Evolutionary conservation across 139 green algal genomes (phyloP), one percentile per base, ranked within the genome.

Genomic region (Dunaliella primolecta): DNA sequence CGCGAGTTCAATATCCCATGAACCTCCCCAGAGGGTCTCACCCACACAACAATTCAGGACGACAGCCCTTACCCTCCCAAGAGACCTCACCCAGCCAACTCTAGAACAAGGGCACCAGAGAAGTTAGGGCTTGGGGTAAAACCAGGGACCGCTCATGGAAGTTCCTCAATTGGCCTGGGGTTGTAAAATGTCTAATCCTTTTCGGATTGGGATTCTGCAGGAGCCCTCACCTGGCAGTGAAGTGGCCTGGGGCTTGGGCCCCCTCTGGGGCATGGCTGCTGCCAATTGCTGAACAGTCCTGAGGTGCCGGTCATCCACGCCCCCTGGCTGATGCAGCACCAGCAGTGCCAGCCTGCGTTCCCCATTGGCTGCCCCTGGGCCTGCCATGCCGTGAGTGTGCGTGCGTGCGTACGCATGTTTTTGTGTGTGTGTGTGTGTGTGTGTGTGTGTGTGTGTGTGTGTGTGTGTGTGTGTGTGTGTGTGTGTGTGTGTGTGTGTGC

Each of bases 291-390:
- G 37, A 15, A 72, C 23, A 38, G n/a, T n/a, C 78, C 29, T 38
- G 36, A 24, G 27, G 38, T 75, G 78, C n/a, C 83, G 72, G 7
- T 82, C 76, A 57, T 93, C 90, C 83, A 86, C 76, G 0, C 83
- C 76, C 7, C 86, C 85, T 0, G 78, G 81, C 27, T 78, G 37
- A 64, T 94, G 91, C 81, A 92, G 88, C 32, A 87, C 86, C 55
- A 94, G 57, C 56, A 94, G 70, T 76, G 86, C 92, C 88, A 92
- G 33, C 83, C 83, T 70, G 75, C 80, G 36, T 1, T 91, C 88
- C 38, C 71, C 33, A 15, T 36, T 46, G 32, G 77, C 70, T 24
- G 35, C 74, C 31, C 36, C 56, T 46, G 36, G 24, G 15, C n/a
- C 46, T 64, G 46, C 7, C 7, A 64, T 7, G 7, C 7, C 15